Base-by-base conservation (phyloP, 371 early-diverging fungal species). In the Furculomyces boomerangus region DNA sequence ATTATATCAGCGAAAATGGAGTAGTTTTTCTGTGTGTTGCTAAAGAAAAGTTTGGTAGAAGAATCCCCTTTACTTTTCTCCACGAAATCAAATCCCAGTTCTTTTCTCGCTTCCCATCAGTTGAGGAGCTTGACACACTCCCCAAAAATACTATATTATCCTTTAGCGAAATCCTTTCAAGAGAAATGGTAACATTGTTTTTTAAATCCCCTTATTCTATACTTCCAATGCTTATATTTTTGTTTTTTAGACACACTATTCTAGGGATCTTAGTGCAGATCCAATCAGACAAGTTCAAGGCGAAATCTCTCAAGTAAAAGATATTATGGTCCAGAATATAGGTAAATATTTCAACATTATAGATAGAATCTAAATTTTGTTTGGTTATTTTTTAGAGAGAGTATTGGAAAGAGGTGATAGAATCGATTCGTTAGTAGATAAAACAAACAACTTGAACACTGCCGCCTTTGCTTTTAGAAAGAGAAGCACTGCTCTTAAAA, bases 291-390 rank as follows among this genome's bases (percentile, higher is more conserved):
- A 86, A 64, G 88, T 87, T 0, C 85, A 86, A 56, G 84, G 84
- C 22, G 89, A 91, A 68, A 88, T 93, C 58, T 84, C 87, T 52
- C 87, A 87, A 62, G 92, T 91, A 55, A 86, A 86, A 67, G 90
- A 89, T 71, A 88, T 91, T 28, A 91, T 91, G 91, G 86, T 86
- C 10, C 81, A 86, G 64, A 93, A 93, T 60, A 90, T 93, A 56
- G 48, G 48, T 47, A 47, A 14, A 20, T 27, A 13, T 40, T 27
- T 13, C 41, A 82, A 14, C 14, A 14, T 55, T 14, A 18, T 22
- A n/a, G n/a, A n/a, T n/a, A n/a, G n/a, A n/a, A n/a, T n/a, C n/a
- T n/a, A n/a, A n/a, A n/a, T n/a, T n/a, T n/a, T n/a, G n/a, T n/a
- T n/a, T 30, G 53, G 5, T 39, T 22, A 50, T 55, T 76, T 47